Percentiles rank a stretch among this genome's conserved stretches.
phyloP scores from a whole-genome alignment of 2,329 filamentous ascomycete species.

The Neonectria hederae region DNA sequence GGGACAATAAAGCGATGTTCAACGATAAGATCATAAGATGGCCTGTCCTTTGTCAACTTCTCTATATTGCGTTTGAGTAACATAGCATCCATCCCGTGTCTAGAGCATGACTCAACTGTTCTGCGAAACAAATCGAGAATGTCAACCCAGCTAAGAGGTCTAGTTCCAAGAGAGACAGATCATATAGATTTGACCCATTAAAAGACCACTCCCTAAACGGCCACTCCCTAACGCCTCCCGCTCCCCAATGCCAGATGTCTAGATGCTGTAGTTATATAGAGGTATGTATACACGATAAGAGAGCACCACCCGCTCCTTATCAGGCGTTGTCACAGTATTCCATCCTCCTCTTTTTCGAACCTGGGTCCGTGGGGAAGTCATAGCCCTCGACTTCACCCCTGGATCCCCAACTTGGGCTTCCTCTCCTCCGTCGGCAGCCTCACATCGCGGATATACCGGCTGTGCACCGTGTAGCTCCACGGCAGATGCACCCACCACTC shows the following conservation, averaged over 20 bases:
- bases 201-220: neutral
- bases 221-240: neutral
- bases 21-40: too few relatives aligned
- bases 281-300: neutral
- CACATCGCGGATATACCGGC: constrained; percentile 9
- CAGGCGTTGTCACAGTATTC: neutral
- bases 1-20: too few relatives aligned
- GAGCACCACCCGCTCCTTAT: neutral
- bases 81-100: too few relatives aligned
- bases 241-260: neutral
- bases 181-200: neutral
- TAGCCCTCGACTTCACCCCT: neutral
- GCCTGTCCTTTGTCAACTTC: too few relatives aligned
- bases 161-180: too few relatives aligned
- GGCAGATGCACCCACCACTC: constrained; percentile 18
- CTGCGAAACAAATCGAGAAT: too few relatives aligned
- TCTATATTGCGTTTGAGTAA: too few relatives aligned
- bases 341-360: neutral
- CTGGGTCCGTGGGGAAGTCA: constrained; percentile 47
- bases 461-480: constrained; percentile 21
- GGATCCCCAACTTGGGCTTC: constrained; percentile 6
- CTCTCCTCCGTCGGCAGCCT: constrained; percentile 3
- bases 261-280: neutral
- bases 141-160: too few relatives aligned
- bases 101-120: too few relatives aligned